Base-by-base conservation (phyloP, 805 yeast genomes). In the Yamadazyma kitorensis region DNA sequence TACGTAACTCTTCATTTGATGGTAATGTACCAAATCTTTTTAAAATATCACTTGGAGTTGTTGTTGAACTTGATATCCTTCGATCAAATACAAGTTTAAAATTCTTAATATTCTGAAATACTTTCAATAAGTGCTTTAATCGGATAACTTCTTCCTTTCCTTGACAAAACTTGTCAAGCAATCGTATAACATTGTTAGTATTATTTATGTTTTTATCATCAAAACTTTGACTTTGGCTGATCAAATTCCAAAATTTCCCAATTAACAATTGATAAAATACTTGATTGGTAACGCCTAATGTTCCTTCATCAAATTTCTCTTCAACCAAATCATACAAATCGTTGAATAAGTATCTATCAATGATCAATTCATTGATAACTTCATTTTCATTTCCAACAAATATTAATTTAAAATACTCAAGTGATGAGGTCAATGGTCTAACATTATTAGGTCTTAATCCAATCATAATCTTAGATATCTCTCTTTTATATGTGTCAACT, bases 41-140 rank as follows among this genome's bases (percentile, higher is more conserved):
- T 9, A 70, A 25, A 2, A 73, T 41, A 29, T 62, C 60, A 2
- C 45, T 36, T 3, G 78, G 77, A 25, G 62, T 59, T n/a, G n/a
- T n/a, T n/a, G n/a, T n/a, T n/a, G n/a, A n/a, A 14, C 64, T 56
- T 1, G 68, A 61, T n/a, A 47, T 40, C 6, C 57, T 60, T 34
- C 52, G 51, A 3, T 60, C 58, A 27, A 62, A 30, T 6, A 44
- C 43, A 20, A 67, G 45, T 32, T 48, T 59, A 45, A 65, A 67
- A 38, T 61, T 63, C 36, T 64, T 64, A 35, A 66, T 44, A 20
- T 52, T 52, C 13, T 48, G 39, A 12, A 67, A 45, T 0, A 65
- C 71, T 33, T 64, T 61, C 24, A 67, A 40, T 22, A 67, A 45
- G 36, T 64, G 70, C 39, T 59, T 60, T 16, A 60, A 20, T 23